phyloP scores from a whole-genome alignment of 768 basidiomycete genomes.

The Mycena galopus region DNA sequence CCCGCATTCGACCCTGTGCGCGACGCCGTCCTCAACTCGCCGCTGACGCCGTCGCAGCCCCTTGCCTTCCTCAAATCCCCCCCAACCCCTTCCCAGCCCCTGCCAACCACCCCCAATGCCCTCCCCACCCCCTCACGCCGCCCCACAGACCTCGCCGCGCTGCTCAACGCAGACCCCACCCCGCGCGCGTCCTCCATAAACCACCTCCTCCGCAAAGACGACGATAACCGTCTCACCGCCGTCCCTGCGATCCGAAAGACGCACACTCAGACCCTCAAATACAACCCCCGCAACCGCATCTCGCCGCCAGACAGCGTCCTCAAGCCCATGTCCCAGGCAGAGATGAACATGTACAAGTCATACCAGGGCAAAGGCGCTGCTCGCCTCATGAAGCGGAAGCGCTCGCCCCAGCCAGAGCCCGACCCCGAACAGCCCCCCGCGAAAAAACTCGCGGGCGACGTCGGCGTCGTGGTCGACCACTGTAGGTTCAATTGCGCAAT shows the following conservation, averaged over 20 bases:
- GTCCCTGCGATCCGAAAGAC: slow-evolving; percentile 44
- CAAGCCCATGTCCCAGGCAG: slow-evolving; percentile 71
- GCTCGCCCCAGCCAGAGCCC: slow-evolving; percentile 55
- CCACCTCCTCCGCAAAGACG: slow-evolving; percentile 55
- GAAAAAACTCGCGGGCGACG: slow-evolving; percentile 76
- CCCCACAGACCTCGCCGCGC: slow-evolving; percentile 82
- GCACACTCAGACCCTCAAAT: too few relatives aligned
- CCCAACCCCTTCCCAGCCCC: slow-evolving; percentile 56
- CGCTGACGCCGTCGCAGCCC: slow-evolving; percentile 88
- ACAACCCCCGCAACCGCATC: slow-evolving; percentile 73
- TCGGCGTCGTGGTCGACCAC: slow-evolving; percentile 80
- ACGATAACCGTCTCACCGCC: slow-evolving; percentile 42
- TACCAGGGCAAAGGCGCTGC: slow-evolving; percentile 69
- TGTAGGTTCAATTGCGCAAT: slow-evolving; percentile 63
- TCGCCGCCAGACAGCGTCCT: slow-evolving; percentile 74
- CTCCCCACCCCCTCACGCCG: slow-evolving; percentile 63
- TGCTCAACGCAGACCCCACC: slow-evolving; percentile 73
- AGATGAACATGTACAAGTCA: slow-evolving; percentile 70
- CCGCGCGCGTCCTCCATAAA: slow-evolving; percentile 59
- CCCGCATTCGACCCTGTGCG: slow-evolving; percentile 15
- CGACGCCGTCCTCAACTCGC: slow-evolving; percentile 53
- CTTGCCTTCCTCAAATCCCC: slow-evolving; percentile 84
- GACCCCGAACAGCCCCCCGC: slow-evolving; percentile 54
- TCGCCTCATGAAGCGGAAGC: slow-evolving; percentile 68
- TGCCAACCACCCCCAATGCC: slow-evolving; percentile 42